A percentile compares a stretch with the other conserved stretches of the same genome.
Conservation (phyloP, 2,329 filamentous ascomycete genomes). For the Lasiodiplodia citricola region DNA sequence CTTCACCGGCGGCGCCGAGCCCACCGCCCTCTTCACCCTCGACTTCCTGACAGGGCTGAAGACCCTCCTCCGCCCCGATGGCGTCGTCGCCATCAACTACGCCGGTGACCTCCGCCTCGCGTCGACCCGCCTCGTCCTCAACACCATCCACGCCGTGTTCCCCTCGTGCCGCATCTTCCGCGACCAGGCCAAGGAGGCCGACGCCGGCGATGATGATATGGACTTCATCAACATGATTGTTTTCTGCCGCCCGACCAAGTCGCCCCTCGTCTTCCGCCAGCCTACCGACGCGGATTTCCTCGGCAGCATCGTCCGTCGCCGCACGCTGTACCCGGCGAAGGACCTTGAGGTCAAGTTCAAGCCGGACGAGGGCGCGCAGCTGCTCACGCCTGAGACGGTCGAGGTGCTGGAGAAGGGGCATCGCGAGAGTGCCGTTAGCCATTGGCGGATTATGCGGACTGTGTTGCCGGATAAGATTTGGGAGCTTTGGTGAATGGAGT, state of each 20-base stretch:
- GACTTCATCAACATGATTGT: constrained; percentile 97
- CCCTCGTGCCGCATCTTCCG: constrained; percentile 91
- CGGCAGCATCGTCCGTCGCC: constrained; percentile 70
- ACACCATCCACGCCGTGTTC: constrained; percentile 83
- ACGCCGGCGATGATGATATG: constrained; percentile 51
- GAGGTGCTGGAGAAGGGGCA: constrained; percentile 73
- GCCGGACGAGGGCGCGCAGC: constrained; percentile 49
- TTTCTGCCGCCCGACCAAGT: constrained; percentile 77
- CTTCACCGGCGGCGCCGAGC: constrained; percentile 95
- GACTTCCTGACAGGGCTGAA: constrained; percentile 79
- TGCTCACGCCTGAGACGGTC: constrained; percentile 69
- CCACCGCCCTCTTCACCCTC: constrained; percentile 82
- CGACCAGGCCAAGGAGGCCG: constrained; percentile 57
- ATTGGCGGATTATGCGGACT: constrained; percentile 90
- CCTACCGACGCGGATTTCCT: constrained; percentile 71
- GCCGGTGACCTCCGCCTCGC: constrained; percentile 84
- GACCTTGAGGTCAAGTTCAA: constrained; percentile 64
- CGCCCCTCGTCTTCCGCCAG: constrained; percentile 67
- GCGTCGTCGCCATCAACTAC: constrained; percentile 90
- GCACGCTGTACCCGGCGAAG: constrained; percentile 73
- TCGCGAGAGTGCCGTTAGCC: constrained; percentile 75
- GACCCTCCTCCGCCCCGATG: constrained; percentile 74
- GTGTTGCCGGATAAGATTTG: constrained; percentile 80
- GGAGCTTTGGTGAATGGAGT: constrained; percentile 75
- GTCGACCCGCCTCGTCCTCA: constrained; percentile 76